A percentile compares a stretch with the other conserved stretches of the same genome.
Conservation (phyloP, 169 alveolate genomes). For the Plasmodium chabaudi region DNA sequence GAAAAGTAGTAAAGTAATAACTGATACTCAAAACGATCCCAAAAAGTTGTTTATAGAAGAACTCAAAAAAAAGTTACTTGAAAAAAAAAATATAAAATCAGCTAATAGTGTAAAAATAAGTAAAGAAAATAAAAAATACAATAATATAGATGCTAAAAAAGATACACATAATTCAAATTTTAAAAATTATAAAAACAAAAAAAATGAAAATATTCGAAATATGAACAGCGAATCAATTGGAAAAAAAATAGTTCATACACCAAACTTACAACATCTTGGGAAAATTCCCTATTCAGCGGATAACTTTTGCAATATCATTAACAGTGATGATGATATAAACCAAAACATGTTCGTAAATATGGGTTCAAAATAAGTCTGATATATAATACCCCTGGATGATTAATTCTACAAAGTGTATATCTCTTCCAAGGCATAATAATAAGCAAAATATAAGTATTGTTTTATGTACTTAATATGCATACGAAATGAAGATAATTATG, state of each 20-base stretch:
- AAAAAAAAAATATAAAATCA: background rate
- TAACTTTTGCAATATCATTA: constrained; percentile 48
- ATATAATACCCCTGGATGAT: background rate
- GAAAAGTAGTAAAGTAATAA: background rate
- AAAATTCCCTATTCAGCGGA: constrained; percentile 41
- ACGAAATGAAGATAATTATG: too few relatives aligned
- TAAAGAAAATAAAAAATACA: constrained; percentile 5
- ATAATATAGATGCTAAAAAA: background rate
- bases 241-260: background rate
- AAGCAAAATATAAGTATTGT: too few relatives aligned
- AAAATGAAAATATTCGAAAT: background rate
- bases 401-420: background rate
- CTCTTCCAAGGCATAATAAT: too few relatives aligned
- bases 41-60: constrained; percentile 19
- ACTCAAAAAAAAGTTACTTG: constrained; percentile 9
- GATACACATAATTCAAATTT: background rate
- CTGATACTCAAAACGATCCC: background rate
- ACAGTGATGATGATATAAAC: constrained; percentile 60
- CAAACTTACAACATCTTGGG: background rate
- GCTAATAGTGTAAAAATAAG: background rate
- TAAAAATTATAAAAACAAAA: constrained; percentile 43
- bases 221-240: background rate
- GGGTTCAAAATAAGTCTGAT: constrained; percentile 8
- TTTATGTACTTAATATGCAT: too few relatives aligned
- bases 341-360: constrained; percentile 30